phyloP scores from a whole-genome alignment of 1,139 yeast genomes.

The Hyphopichia pseudoburtonii region DNA sequence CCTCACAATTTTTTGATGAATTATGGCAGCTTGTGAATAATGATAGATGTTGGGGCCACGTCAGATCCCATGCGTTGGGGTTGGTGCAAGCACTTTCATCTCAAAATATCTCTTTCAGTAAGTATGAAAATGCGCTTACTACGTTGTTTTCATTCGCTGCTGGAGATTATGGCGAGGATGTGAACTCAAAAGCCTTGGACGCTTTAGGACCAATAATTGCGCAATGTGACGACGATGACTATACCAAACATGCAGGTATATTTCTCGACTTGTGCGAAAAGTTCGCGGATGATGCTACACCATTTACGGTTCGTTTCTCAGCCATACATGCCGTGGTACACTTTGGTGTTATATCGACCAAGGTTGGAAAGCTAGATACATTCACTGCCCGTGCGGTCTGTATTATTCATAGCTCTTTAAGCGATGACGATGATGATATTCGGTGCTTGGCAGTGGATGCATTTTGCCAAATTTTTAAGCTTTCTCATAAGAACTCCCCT shows the following conservation, averaged over 20 bases:
- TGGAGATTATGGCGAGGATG: conserved; percentile 34
- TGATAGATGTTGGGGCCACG: conserved; percentile 30
- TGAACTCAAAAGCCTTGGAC: conserved; percentile 48
- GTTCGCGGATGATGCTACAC: conserved; percentile 41
- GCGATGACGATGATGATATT: conserved; percentile 62
- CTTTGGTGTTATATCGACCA: conserved; percentile 9
- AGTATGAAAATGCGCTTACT: background rate
- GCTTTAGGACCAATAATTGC: conserved; percentile 47
- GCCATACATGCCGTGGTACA: conserved; percentile 46
- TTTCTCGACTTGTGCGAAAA: conserved; percentile 31
- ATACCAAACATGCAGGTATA: conserved; percentile 2
- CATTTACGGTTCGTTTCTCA: conserved; percentile 48
- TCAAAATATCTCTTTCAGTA: background rate
- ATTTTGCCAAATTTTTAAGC: conserved; percentile 22
- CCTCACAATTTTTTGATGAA: conserved; percentile 9
- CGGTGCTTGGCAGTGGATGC: conserved; percentile 37
- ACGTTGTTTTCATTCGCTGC: background rate
- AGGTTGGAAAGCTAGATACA: conserved; percentile 3
- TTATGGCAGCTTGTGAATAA: conserved; percentile 29
- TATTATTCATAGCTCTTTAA: conserved; percentile 38
- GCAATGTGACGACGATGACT: too few relatives aligned
- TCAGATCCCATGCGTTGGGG: conserved; percentile 1
- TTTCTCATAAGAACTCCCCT: conserved; percentile 9
- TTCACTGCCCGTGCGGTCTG: conserved; percentile 14
- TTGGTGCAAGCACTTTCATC: background rate